Base-by-base conservation (phyloP, 768 basidiomycete genomes). In the Gloeopeniophorella convolvens region DNA sequence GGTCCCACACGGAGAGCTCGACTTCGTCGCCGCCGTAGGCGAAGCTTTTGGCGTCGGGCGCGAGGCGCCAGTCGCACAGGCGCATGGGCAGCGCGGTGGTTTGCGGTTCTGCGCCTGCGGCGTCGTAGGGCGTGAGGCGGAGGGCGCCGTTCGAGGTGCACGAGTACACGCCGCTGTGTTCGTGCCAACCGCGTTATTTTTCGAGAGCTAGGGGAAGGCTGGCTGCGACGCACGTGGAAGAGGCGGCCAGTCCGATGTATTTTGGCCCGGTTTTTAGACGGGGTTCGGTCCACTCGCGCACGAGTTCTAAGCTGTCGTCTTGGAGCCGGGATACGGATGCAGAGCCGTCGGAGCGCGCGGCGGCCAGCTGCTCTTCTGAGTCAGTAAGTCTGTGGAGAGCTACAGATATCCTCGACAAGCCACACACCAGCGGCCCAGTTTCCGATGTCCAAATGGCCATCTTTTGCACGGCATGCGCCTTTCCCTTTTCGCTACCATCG, bases 11-110 rank as follows among this genome's bases (percentile, higher is more conserved):
- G 1, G 89, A 91, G 2, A 87, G 64, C 49, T 90, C 86, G 15
- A 93, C 87, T 65, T 93, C 90, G 55, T 91, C 82, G 2, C 90
- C 90, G 11, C 84, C 90, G 54, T 90, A 92, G 2, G 82, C 76
- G 68, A 93, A 91, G 0, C 74, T 75, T 30, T 72, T 62, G 3
- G 67, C 68, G 50, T 76, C 68, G 15, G 68, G 61, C 1, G 80
- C 77, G 20, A 88, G 60, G 27, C 73, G 72, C 84, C 87, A 89
- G 46, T 77, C 79, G 39, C 66, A 69, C n/a, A 92, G 70, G 18
- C 85, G 80, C 51, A 75, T 80, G 3, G 89, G 88, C 39, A 91
- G 73, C 8, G 69, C 70, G 6, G 73, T 68, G 48, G 68, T 62
- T 33, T 60, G 54, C 58, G 66, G 40, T 10, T 63, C 64, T 32